These are phyloP conservation scores for Trichomonas gallinae DNA, from an alignment of 208 protist genomes.

Conservation along the genomic window DNA sequence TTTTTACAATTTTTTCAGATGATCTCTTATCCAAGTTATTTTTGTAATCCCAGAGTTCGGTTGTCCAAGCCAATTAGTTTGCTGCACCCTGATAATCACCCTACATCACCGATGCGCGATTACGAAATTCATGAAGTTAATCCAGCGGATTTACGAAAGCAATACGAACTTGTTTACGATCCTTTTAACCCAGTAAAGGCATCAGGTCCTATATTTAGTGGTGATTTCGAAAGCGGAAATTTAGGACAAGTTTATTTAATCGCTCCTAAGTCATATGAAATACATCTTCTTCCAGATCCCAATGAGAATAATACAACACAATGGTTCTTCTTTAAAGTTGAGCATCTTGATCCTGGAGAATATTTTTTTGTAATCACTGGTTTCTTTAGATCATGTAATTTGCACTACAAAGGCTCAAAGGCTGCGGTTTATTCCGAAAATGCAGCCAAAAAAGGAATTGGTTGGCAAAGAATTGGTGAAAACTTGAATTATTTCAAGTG, in stretches of 20 bases:
- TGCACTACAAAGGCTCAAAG: neutral
- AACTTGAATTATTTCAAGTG: neutral
- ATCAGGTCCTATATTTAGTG: neutral
- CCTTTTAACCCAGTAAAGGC: neutral
- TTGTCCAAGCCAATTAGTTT: neutral
- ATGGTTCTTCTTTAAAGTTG: slow-evolving; percentile 23
- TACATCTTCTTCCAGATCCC: neutral
- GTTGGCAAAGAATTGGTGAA: neutral
- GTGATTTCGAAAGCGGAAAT: slow-evolving; percentile 1
- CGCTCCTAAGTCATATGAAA: neutral
- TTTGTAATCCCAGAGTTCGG: neutral
- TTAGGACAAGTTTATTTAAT: neutral
- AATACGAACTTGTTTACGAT: neutral
- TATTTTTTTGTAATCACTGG: neutral
- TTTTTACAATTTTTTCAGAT: neutral
- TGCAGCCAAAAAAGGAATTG: neutral
- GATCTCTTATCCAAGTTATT: neutral
- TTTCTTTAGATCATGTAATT: neutral
- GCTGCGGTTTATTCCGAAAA: neutral
- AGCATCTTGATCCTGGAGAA: neutral
- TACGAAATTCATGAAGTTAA: neutral
- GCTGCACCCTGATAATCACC: neutral
- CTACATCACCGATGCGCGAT: neutral
- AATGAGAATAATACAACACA: neutral
- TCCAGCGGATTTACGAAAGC: neutral